Evolutionary conservation across 768 basidiomycete species (phyloP).

Genomic region (Suillus plorans): DNA sequence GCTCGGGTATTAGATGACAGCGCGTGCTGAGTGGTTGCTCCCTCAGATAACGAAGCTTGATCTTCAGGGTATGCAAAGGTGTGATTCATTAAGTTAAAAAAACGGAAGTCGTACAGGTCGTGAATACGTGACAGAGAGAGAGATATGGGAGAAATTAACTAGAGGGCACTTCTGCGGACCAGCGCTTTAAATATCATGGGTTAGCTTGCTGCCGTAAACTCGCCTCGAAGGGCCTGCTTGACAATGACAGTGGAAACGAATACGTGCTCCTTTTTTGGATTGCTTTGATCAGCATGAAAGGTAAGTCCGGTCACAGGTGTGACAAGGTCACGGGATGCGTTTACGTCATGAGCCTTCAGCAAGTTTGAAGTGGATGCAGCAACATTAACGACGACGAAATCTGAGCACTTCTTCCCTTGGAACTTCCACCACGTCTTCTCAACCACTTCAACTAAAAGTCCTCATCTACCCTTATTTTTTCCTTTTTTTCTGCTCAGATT

Average conservation of each 20-base stretch:
- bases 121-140: constrained; percentile 12
- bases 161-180: not conserved
- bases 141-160: constrained; percentile 3
- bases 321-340: constrained; percentile 23
- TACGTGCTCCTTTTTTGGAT: constrained; percentile 22
- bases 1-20: not conserved
- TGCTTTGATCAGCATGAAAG: constrained; percentile 16
- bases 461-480: constrained; percentile 8
- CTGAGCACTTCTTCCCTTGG: constrained; percentile 30
- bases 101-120: constrained; percentile 11
- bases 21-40: constrained; percentile 4
- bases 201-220: constrained; percentile 24
- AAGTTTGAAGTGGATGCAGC: constrained; percentile 18
- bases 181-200: constrained; percentile 16
- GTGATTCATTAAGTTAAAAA: constrained; percentile 21
- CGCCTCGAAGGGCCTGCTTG: constrained; percentile 1
- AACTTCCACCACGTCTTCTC: constrained; percentile 30
- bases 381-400: constrained; percentile 21
- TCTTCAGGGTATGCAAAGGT: constrained; percentile 14
- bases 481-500: constrained; percentile 8
- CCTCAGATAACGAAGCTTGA: constrained; percentile 8
- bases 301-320: constrained; percentile 11
- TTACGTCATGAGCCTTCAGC: constrained; percentile 16
- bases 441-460: constrained; percentile 11
- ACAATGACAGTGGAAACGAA: constrained; percentile 6